phyloP scores from a whole-genome alignment of 2,329 filamentous ascomycete genomes.

The Diaporthe citri region DNA sequence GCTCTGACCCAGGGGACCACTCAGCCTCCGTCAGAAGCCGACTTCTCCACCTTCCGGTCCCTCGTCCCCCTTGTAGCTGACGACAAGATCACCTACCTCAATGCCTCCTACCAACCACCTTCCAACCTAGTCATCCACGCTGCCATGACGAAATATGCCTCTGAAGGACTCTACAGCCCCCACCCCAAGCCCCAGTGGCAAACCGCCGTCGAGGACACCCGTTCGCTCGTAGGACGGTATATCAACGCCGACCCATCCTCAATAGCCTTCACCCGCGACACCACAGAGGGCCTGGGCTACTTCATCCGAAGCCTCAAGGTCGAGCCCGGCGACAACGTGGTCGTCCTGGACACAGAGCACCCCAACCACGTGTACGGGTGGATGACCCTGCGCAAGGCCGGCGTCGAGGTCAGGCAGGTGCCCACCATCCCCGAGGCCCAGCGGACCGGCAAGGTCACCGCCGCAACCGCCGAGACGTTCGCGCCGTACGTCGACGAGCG shows the following conservation, averaged over 20 bases:
- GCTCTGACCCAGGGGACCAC: background rate
- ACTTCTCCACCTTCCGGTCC: slow-evolving; percentile 42
- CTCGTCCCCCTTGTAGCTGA: slow-evolving; percentile 43
- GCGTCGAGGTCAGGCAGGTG: slow-evolving; percentile 48
- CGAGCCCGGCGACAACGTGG: slow-evolving; percentile 49
- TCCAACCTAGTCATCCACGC: slow-evolving; percentile 50
- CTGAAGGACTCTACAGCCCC: slow-evolving; percentile 44
- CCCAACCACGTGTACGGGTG: slow-evolving; percentile 50
- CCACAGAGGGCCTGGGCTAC: slow-evolving; percentile 48
- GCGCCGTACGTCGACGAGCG: slow-evolving; percentile 47
- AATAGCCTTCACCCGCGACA: slow-evolving; percentile 50
- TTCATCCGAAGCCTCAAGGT: slow-evolving; percentile 47
- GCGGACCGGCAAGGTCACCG: slow-evolving; percentile 9
- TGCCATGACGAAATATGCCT: slow-evolving; percentile 45
- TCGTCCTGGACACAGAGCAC: slow-evolving; percentile 50
- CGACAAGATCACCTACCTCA: slow-evolving; percentile 45
- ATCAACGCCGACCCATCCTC: slow-evolving; percentile 46
- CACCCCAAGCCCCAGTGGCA: slow-evolving; percentile 47
- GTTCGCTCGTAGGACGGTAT: slow-evolving; percentile 45
- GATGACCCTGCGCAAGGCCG: slow-evolving; percentile 45
- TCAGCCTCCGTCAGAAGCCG: slow-evolving; percentile 9
- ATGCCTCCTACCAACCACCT: slow-evolving; percentile 48
- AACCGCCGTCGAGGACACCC: slow-evolving; percentile 41
- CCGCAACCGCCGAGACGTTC: slow-evolving; percentile 45
- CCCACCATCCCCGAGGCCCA: slow-evolving; percentile 38